Base-by-base conservation (phyloP, 805 yeast genomes). In the Saccharomycopsis javanensis region DNA sequence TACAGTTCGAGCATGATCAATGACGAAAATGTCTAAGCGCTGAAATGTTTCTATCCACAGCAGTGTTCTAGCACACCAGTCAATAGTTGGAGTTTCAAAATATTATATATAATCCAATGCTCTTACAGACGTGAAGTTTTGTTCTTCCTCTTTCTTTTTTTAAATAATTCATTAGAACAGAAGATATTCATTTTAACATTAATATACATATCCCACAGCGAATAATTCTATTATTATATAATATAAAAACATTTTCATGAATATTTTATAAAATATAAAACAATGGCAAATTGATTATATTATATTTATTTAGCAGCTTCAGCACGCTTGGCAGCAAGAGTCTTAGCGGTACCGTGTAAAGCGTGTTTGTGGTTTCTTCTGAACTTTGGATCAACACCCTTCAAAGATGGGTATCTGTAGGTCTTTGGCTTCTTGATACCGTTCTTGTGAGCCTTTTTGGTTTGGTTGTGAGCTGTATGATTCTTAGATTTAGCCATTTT, bases 361-460 rank as follows among this genome's bases (percentile, higher is more conserved):
- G 97, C 98, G 79, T 83, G 88, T 81, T 88, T 91, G 94, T 92
- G 98, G 96, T 94, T 94, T 82, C 98, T 87, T 75, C 84, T 85
- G 96, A 94, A 94, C 86, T 94, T 94, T 75, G 99, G 85, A 79
- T 94, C 98, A 77, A 92, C 97, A 83, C 96, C 96, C 81, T 88
- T 92, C 79, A 89, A 83, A 67, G 98, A 91, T 69, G 97, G 96
- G 85, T 92, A 90, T 83, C 88, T 91, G 96, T 83, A 79, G 74
- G 96, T 86, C 85, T 83, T 88, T 71, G 97, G 97, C 91, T 92
- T 94, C 88, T 92, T 92, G 83, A 94, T 92, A 82, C 99, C 99
- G 87, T 94, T 94, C 77, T 86, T 91, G 97, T 94, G 99, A 74
- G 98, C 98, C 95, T 94, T 94, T 77, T 79, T 87, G 90, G 86